Conservation (phyloP, 192 early-diverging fungal species). For the Geosiphon pyriformis region DNA sequence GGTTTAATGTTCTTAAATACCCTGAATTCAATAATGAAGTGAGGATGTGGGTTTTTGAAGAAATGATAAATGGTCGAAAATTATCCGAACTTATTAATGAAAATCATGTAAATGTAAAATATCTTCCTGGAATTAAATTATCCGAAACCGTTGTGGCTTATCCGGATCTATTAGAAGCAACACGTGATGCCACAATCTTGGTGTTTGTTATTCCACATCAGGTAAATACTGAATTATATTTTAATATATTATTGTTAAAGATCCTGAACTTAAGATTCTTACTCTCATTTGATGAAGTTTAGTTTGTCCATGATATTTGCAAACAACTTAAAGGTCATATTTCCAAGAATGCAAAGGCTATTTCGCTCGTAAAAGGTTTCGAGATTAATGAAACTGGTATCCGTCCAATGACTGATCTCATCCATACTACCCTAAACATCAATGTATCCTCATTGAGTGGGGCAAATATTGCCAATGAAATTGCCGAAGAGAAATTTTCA, state of each 20-base stretch:
- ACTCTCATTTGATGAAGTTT: background rate
- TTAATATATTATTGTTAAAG: conserved; percentile 4
- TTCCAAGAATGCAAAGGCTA: conserved; percentile 70
- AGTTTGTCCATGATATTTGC: conserved; percentile 81
- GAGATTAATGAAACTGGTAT: conserved; percentile 72
- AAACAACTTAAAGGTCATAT: conserved; percentile 75
- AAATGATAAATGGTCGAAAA: conserved; percentile 73
- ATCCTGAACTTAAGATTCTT: background rate
- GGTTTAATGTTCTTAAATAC: conserved; percentile 68
- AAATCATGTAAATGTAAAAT: conserved; percentile 86
- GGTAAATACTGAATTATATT: conserved; percentile 31
- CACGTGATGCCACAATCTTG: conserved; percentile 80
- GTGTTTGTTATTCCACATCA: conserved; percentile 95
- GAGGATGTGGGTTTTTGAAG: conserved; percentile 96
- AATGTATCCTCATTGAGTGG: conserved; percentile 83
- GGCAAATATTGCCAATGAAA: conserved; percentile 96
- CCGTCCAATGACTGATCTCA: conserved; percentile 69
- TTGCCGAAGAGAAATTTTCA: conserved; percentile 90
- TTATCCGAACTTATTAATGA: conserved; percentile 94
- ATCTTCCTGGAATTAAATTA: conserved; percentile 79
- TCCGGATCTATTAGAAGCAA: conserved; percentile 73
- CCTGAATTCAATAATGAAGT: conserved; percentile 71
- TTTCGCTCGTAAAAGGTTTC: conserved; percentile 94
- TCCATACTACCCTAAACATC: conserved; percentile 54
- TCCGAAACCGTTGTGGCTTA: conserved; percentile 83